These are phyloP conservation scores for Trichoderma gamsii DNA, from an alignment of 495 filamentous ascomycete genomes.

Conservation along the genomic window DNA sequence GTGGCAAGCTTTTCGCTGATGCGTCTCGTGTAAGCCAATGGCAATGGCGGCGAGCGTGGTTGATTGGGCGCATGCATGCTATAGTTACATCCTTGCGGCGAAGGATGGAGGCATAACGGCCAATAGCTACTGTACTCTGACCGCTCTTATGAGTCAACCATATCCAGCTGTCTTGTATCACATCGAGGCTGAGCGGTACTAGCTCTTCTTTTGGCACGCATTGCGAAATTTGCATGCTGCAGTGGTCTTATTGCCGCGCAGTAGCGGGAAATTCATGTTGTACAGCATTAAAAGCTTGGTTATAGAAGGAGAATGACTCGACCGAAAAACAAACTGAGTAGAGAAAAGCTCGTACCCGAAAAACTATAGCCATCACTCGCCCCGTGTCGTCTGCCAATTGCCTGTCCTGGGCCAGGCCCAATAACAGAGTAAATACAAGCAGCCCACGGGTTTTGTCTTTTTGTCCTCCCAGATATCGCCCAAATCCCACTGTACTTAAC, in stretches of 20 bases:
- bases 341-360: neutral
- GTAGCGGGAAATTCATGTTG: neutral
- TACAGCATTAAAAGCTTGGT: constrained; percentile 7
- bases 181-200: constrained; percentile 2
- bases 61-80: constrained; percentile 7
- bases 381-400: neutral
- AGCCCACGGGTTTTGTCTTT: neutral
- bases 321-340: neutral
- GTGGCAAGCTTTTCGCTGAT: neutral
- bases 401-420: neutral
- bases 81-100: neutral
- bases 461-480: neutral
- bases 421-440: neutral
- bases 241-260: neutral
- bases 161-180: neutral
- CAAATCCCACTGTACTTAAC: neutral
- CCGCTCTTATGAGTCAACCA: neutral
- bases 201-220: neutral
- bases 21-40: constrained; percentile 4
- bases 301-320: constrained; percentile 8
- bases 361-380: neutral
- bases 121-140: neutral
- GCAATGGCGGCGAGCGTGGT: neutral
- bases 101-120: neutral
- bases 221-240: constrained; percentile 10